Base-by-base conservation (phyloP, 177 flowering plant species). In the Vitis hybrid region DNA sequence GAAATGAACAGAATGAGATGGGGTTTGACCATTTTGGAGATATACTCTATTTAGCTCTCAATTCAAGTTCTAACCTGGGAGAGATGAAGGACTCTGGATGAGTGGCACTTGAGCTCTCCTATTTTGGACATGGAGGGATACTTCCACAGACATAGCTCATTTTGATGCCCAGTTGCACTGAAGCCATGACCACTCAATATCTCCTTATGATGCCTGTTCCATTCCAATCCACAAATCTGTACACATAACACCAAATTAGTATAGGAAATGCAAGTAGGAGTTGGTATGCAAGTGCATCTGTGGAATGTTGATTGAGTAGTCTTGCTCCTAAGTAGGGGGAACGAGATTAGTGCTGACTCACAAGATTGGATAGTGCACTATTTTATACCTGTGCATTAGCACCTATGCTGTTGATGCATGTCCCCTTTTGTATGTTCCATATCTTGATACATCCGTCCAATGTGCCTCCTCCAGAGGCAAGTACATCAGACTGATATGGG, bases 151-250 rank as follows among this genome's bases (percentile, higher is more conserved):
- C 83, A 77, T 38, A 86, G 73, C 54, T 74, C 69, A 75, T 80
- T 83, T 33, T 75, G 53, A 62, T 20, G 11, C 56, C n/a, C 54
- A 1, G 22, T 59, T 12, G 17, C 10, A 50, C 80, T 77, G 67
- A 52, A 86, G 38, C 91, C 89, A 73, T 88, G 91, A 3, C 84
- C 85, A 50, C 89, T 86, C 57, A 86, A 28, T 50, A 88, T 79
- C 84, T 88, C 89, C 65, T 83, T 83, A 55, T 80, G 81, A 80
- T 88, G 89, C 63, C 80, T 78, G 74, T 86, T 88, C 91, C 91
- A 88, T 59, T 77, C 80, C 62, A 81, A 67, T 57, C 80, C 86
- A 74, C 81, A 77, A 15, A 83, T 54, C 86, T 83, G 77, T 2
- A 19, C 17, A 64, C 47, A 24, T 11, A 77, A 38, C 57, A 44